Conservation (phyloP, 75 land plant species). For the Pinus taeda region DNA sequence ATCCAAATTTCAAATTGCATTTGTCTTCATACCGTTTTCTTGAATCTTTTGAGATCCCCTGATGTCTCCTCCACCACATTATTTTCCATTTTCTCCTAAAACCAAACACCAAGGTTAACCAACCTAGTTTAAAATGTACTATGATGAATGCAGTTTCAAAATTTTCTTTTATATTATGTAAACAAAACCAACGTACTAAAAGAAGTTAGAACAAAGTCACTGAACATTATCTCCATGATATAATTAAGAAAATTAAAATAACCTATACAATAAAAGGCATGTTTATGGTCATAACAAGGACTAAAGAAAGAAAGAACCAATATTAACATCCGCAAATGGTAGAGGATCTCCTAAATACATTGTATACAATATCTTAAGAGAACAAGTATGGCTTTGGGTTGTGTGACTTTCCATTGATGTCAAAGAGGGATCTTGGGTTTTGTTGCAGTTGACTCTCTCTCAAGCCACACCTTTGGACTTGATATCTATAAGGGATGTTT, state of each 20-base stretch:
- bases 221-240: neutral
- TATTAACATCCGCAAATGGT: neutral
- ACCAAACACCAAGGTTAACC: neutral
- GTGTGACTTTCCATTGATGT: too few species aligned
- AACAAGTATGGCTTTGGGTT: neutral
- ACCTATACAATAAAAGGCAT: neutral
- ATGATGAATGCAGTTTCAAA: neutral
- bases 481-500: too few species aligned
- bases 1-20: neutral
- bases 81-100: slow-evolving; percentile 8
- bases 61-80: slow-evolving; percentile 8
- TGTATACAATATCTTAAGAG: neutral
- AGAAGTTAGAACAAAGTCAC: neutral
- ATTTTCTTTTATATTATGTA: neutral
- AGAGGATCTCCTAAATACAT: neutral
- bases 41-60: slow-evolving; percentile 6
- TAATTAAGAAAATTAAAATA: neutral
- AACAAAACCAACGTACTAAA: neutral
- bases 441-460: too few species aligned
- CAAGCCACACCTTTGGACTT: too few species aligned
- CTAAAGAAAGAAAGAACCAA: neutral
- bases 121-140: neutral
- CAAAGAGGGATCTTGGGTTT: too few species aligned
- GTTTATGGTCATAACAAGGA: neutral
- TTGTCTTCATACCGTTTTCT: neutral